Evolutionary conservation across 192 early-diverging fungal genomes (phyloP).

Genomic region (Coemansia sp.): DNA sequence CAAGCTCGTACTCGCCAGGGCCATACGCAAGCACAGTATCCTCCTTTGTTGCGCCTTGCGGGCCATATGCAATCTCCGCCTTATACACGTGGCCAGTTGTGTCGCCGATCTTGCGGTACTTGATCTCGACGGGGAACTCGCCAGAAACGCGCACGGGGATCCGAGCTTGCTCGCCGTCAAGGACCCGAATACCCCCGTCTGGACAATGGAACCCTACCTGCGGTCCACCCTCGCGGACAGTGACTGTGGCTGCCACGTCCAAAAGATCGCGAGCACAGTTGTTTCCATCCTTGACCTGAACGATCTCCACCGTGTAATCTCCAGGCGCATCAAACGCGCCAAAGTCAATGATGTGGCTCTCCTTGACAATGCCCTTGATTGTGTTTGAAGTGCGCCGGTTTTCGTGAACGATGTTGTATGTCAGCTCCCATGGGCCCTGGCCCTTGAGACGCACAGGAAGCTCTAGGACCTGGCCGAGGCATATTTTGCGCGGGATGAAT

Average conservation of each 20-base stretch:
- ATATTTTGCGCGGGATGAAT: conserved; percentile 12
- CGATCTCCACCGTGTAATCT: conserved; percentile 40
- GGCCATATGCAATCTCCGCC: conserved; percentile 14
- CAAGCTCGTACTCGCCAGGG: conserved; percentile 50
- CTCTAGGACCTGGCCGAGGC: conserved; percentile 30
- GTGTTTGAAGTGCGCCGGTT: conserved; percentile 16
- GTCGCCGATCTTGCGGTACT: conserved; percentile 36
- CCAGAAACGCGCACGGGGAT: conserved; percentile 33
- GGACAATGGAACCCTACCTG: conserved; percentile 36
- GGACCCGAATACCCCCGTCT: conserved; percentile 26
- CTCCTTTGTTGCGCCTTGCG: conserved; percentile 7
- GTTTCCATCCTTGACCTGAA: conserved; percentile 44
- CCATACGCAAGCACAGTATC: conserved; percentile 30
- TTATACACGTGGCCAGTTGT: conserved; percentile 9
- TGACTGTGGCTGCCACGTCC: conserved; percentile 21
- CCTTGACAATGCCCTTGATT: conserved; percentile 20
- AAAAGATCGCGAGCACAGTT: conserved; percentile 42
- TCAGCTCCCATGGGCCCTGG: conserved; percentile 58
- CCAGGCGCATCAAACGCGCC: conserved; percentile 31
- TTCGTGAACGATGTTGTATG: conserved; percentile 38
- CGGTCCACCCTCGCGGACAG: conserved; percentile 44
- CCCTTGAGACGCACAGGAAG: conserved; percentile 59
- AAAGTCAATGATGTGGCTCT: conserved; percentile 25
- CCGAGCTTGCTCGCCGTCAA: conserved; percentile 36
- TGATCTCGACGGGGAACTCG: conserved; percentile 45